Evolutionary conservation across 306 rosid genomes (phyloP).

Genomic region (Purshia tridentata): DNA sequence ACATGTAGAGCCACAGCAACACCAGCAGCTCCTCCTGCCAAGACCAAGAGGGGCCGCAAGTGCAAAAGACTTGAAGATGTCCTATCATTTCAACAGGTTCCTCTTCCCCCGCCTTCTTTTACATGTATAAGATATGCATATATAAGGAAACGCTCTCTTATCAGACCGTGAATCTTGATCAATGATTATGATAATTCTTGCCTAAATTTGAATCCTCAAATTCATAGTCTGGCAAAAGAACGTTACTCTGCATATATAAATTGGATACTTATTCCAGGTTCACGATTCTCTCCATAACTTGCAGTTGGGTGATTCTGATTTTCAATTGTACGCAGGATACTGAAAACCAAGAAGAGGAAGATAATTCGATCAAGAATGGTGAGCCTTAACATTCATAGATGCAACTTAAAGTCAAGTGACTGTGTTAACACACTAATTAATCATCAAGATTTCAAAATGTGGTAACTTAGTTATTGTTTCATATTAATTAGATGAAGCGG

Average conservation of each 20-base stretch:
- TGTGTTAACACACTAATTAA: neutral
- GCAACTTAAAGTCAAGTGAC: neutral
- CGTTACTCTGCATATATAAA: neutral
- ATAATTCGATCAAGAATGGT: slow-evolving; percentile 18
- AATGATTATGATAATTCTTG: no score
- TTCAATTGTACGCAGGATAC: slow-evolving; percentile 18
- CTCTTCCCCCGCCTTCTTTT: slow-evolving; percentile 1
- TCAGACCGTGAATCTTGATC: no score
- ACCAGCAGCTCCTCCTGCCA: slow-evolving; percentile 9
- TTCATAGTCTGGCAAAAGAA: no score
- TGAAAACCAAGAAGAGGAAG: slow-evolving; percentile 17
- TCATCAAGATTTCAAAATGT: neutral
- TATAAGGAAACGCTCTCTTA: no score
- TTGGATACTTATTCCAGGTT: neutral
- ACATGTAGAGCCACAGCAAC: neutral
- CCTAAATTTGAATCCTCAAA: no score
- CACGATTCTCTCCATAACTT: neutral
- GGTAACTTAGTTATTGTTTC: neutral
- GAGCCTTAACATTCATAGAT: slow-evolving; percentile 10
- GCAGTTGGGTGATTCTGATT: neutral
- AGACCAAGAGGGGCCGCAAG: slow-evolving; percentile 35
- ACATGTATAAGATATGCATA: neutral
- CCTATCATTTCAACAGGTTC: slow-evolving; percentile 25
- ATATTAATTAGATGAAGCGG: slow-evolving; percentile 19
- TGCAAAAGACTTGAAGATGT: slow-evolving; percentile 35